phyloP scores from a whole-genome alignment of 169 alveolate species.

The Theileria annulata region DNA sequence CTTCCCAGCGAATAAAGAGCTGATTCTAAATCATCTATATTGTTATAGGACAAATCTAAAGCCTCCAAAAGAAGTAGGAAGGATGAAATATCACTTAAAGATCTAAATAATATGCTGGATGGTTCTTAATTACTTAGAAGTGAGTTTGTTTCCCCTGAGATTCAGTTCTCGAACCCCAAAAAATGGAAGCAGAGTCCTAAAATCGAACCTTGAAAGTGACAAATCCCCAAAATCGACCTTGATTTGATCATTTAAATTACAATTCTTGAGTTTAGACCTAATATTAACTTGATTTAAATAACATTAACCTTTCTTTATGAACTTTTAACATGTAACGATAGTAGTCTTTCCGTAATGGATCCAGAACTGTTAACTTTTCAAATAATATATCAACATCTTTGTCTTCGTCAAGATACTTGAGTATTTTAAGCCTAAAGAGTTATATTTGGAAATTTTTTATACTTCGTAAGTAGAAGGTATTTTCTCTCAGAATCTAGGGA shows the following conservation, averaged over 20 bases:
- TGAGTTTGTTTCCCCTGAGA: slow-evolving; percentile 27
- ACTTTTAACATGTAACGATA: slow-evolving; percentile 24
- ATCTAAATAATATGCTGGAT: not conserved
- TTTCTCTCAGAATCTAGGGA: slow-evolving; percentile 32
- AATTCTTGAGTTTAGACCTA: not conserved
- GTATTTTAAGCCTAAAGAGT: slow-evolving; percentile 31
- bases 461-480: slow-evolving; percentile 47
- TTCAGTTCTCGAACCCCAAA: slow-evolving; percentile 17
- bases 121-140: slow-evolving; percentile 23
- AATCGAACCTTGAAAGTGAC: slow-evolving; percentile 13
- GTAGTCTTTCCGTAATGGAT: slow-evolving; percentile 18
- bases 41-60: slow-evolving; percentile 26
- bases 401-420: slow-evolving; percentile 22
- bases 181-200: slow-evolving; percentile 32
- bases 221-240: slow-evolving; percentile 31
- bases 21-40: slow-evolving; percentile 10
- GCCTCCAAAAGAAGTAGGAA: slow-evolving; percentile 18
- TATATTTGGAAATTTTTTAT: not conserved
- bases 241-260: not conserved
- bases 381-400: slow-evolving; percentile 24
- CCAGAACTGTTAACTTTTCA: slow-evolving; percentile 19
- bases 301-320: slow-evolving; percentile 20
- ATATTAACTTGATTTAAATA: not conserved
- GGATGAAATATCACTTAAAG: slow-evolving; percentile 23
- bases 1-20: slow-evolving; percentile 11